A percentile compares a stretch with the other conserved stretches of the same genome.
Conservation (phyloP, 345 rosid species). For the Bruguiera sexangula region DNA sequence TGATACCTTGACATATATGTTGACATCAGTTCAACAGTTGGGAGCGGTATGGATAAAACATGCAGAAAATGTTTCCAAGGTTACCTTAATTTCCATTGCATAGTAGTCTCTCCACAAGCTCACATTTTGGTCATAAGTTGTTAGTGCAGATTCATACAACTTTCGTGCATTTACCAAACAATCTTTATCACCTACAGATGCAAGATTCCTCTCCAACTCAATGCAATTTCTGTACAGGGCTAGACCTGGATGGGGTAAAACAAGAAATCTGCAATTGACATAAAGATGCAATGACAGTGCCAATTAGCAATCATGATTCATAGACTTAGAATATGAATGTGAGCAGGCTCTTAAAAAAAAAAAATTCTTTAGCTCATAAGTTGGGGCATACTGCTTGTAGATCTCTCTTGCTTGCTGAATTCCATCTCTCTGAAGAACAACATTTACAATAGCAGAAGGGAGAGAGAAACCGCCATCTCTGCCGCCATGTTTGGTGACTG, state of each 20-base stretch:
- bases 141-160: slow-evolving; percentile 74
- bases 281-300: slow-evolving; percentile 1
- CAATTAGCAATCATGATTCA: background rate
- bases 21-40: background rate
- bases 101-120: slow-evolving; percentile 73
- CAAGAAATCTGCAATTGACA: slow-evolving; percentile 60
- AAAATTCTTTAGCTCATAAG: background rate
- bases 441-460: slow-evolving; percentile 51
- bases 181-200: slow-evolving; percentile 52
- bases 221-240: slow-evolving; percentile 62
- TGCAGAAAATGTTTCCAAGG: background rate
- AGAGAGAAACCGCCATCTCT: slow-evolving; percentile 63
- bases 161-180: slow-evolving; percentile 56
- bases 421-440: slow-evolving; percentile 65
- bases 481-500: slow-evolving; percentile 55
- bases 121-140: slow-evolving; percentile 54
- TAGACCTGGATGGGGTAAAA: slow-evolving; percentile 74
- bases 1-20: background rate
- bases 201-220: slow-evolving; percentile 67
- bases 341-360: background rate
- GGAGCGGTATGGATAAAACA: background rate
- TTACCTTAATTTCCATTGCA: slow-evolving; percentile 72
- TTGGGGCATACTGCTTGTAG: slow-evolving; percentile 55
- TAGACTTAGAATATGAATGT: background rate
- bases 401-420: slow-evolving; percentile 52